Evolutionary conservation across 1,139 yeast species (phyloP), one percentile per base, ranked within the genome.

Genomic region (Hyphopichia pseudoburtonii): DNA sequence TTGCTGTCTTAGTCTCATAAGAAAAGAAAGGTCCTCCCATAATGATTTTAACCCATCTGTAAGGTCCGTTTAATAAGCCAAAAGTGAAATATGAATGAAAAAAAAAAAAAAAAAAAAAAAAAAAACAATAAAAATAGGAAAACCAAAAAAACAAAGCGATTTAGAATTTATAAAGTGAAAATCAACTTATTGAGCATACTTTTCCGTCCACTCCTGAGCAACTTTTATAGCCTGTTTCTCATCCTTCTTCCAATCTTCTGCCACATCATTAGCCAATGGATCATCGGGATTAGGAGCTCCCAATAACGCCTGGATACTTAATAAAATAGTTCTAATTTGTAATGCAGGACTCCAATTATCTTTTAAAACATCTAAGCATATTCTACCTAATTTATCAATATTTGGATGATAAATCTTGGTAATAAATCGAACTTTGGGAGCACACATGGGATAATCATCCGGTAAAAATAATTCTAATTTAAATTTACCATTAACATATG

Each of bases 241-340:
- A 54, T 92, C 81, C 46, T 80, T 84, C 56, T 90, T 86, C 97
- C 98, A 92, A 50, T 85, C 92, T 50, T 88, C 90, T 3, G 98
- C 98, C 30, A 92, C 98, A 51, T 92, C 98, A 55, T 92, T 92
- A 23, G 97, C 97, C 46, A 94, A 73, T 1, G 98, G 99, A 63
- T 92, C 99, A 59, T 92, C 96, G 2, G 99, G 98, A 54, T 92
- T 94, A 8, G 99, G 98, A 3, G 96, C 90, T 1, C 96, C 96
- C 38, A 92, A 69, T 40, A 92, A 69, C 0, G 98, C 97, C 62
- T 94, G 98, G 44, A 92, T 86, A 14, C 96, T 86, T 42, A 94
- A 71, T 47, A 92, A 69, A 28, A 92, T 86, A n/a, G 98, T 94
- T 59, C 97, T 76, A 48, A 92, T 92, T 60, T 92, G 97, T 44